Evolutionary conservation across 2,329 filamentous ascomycete species (phyloP), one percentile per base, ranked within the genome.

Genomic region (Triangularia setosa): DNA sequence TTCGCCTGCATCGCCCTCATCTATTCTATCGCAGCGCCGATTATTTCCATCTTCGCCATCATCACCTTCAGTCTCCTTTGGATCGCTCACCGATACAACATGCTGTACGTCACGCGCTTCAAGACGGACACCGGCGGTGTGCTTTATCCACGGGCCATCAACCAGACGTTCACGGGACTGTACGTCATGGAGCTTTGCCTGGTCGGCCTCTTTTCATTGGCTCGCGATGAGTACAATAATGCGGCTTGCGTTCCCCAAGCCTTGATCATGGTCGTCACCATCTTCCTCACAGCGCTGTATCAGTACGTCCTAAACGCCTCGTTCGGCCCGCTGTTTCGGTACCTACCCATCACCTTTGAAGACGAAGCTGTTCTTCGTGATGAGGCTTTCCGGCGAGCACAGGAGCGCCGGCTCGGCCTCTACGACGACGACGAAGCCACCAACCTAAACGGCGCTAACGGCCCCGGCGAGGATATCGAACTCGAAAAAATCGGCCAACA

Each of bases 41-140:
- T 99, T 12, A 97, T 99, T 73, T 86, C 95, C 58, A 79, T 98
- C 23, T 98, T 99, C 79, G 94, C 95, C 70, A 87, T 97, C 71
- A 87, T 98, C 74, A 97, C 94, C 0, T 98, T 98, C 75, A 84
- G 86, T 56, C 81, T 99, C 0, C 89, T 98, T 68, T 99, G 93
- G 93, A 83, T 97, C 54, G 94, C 95, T 0, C 93, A 98, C 75
- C 87, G 94, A n/a, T 98, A 98, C 78, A 94, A 94, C 70, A 96
- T 96, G 80, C 84, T 99, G 21, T 99, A 97, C 72, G 93, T 99
- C 65, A 96, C 88, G 25, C 90, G 93, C 60, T 96, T 96, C 75
- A 87, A 89, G 69, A 87, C 90, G 65, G 95, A 99, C 76, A 99
- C 94, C 0, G 95, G 95, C 48, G 95, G 95, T 53, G 84, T 98